Conservation (phyloP, 495 filamentous ascomycete species). For the Ascodesmis nigricans region DNA sequence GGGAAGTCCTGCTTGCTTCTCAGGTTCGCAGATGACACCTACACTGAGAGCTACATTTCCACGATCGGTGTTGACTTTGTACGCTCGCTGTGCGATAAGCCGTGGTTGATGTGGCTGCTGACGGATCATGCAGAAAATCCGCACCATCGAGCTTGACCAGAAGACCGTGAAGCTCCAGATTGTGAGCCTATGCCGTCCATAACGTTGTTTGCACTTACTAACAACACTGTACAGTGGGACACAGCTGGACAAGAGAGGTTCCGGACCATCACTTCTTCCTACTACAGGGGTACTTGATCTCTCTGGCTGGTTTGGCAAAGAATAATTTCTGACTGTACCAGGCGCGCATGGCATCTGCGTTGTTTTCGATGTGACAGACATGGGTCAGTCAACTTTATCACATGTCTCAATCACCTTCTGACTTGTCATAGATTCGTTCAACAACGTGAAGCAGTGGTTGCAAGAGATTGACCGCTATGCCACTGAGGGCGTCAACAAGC, state of each 20-base stretch:
- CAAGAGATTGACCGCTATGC: slow-evolving; percentile 98
- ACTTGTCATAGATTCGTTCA: slow-evolving; percentile 55
- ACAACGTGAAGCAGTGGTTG: slow-evolving; percentile 99
- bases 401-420: not conserved
- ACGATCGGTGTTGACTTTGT: slow-evolving; percentile 99
- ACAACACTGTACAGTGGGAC: slow-evolving; percentile 53
- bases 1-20: slow-evolving; percentile 97
- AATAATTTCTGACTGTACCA: slow-evolving; percentile 4
- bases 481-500: slow-evolving; percentile 97
- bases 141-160: slow-evolving; percentile 94
- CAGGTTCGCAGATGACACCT: slow-evolving; percentile 96
- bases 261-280: slow-evolving; percentile 97
- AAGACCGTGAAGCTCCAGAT: slow-evolving; percentile 99
- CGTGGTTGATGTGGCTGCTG: slow-evolving; percentile 3
- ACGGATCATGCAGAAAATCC: slow-evolving; percentile 66
- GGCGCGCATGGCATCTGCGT: slow-evolving; percentile 94
- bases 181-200: slow-evolving; percentile 27
- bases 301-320: not conserved
- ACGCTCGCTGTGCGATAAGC: slow-evolving; percentile 24
- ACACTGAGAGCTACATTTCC: slow-evolving; percentile 99
- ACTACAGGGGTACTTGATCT: slow-evolving; percentile 58
- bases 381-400: slow-evolving; percentile 27
- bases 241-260: slow-evolving; percentile 97
- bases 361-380: slow-evolving; percentile 98
- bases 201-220: slow-evolving; percentile 1